Evolutionary conservation across 306 rosid species (phyloP), one percentile per base, ranked within the genome.

Genomic region (Crataegus laevigata): DNA sequence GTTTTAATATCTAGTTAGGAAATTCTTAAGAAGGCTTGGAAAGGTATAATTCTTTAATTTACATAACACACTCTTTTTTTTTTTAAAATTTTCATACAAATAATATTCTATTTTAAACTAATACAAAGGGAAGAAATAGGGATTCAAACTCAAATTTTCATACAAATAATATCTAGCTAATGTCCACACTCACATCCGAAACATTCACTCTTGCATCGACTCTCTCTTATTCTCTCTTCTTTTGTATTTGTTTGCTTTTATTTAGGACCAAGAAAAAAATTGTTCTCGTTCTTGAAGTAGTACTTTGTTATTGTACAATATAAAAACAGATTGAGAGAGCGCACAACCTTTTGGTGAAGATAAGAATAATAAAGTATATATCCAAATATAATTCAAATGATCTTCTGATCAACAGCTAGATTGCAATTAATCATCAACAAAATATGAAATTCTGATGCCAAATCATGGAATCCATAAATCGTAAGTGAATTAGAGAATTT

Each of bases 401-500:
- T 73, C 64, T 57, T 50, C 54, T 36, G 40, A 36, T 50, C 69
- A 61, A 67, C 73, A 81, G 74, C 76, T 78, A 47, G 78, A 80
- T 75, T 36, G 78, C 85, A 70, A 69, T 71, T 30, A 30, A 72
- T 60, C 24, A 71, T 71, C 42, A 24, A 72, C 42, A 29, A 67
- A 76, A 68, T 61, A 73, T 72, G 76, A 75, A 75, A 74, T 75
- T 77, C 76, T 26, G 78, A 83, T 80, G 89, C 80, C 60, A 55
- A 75, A 85, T 75, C 21, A 87, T 82, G 85, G 85, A 83, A 85
- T 73, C 72, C 17, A 62, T 62, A 17, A 15, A 13, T 28, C 4
- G 78, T 68, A 75, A 82, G 38, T 78, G 86, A 80, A 81, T 70
- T 81, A 71, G 83, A 71, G 87, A 83, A 85, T 88, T 75, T 75